phyloP scores from a whole-genome alignment of 2,329 filamentous ascomycete genomes.

The Arthrobotrys megalospora region DNA sequence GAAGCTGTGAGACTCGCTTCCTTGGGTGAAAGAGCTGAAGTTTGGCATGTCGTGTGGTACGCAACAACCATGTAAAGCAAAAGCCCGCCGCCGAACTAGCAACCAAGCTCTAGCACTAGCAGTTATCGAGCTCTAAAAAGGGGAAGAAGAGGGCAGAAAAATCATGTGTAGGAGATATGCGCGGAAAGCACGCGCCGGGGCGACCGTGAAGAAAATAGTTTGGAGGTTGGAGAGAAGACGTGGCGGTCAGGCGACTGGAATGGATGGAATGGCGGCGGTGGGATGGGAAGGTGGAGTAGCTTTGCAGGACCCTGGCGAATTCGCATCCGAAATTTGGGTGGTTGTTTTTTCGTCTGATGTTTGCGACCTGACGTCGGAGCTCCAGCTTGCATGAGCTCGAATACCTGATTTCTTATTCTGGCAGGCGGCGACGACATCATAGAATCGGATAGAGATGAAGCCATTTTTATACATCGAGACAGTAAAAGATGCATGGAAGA shows the following conservation, averaged over 20 bases:
- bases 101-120: too few relatives aligned
- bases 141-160: background rate
- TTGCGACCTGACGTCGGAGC: constrained; percentile 40
- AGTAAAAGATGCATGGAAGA: background rate
- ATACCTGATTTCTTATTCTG: background rate
- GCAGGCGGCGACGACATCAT: background rate
- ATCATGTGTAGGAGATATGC: constrained; percentile 34
- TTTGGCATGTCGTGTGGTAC: constrained; percentile 25
- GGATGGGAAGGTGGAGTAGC: constrained; percentile 30
- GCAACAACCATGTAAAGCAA: background rate
- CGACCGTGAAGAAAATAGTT: constrained; percentile 8
- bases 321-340: background rate
- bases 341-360: constrained; percentile 51
- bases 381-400: constrained; percentile 11
- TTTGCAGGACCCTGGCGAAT: background rate
- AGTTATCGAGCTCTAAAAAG: background rate
- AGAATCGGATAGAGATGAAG: too few relatives aligned
- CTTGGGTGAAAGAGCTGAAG: constrained; percentile 50
- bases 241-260: constrained; percentile 43
- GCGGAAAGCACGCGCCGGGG: constrained; percentile 37
- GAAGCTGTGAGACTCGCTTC: constrained; percentile 48
- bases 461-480: background rate
- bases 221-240: constrained; percentile 1
- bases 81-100: background rate
- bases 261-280: constrained; percentile 11